Evolutionary conservation across 495 filamentous ascomycete species (phyloP), one percentile per base, ranked within the genome.

Genomic region (Penicillium macrosclerotiorum): DNA sequence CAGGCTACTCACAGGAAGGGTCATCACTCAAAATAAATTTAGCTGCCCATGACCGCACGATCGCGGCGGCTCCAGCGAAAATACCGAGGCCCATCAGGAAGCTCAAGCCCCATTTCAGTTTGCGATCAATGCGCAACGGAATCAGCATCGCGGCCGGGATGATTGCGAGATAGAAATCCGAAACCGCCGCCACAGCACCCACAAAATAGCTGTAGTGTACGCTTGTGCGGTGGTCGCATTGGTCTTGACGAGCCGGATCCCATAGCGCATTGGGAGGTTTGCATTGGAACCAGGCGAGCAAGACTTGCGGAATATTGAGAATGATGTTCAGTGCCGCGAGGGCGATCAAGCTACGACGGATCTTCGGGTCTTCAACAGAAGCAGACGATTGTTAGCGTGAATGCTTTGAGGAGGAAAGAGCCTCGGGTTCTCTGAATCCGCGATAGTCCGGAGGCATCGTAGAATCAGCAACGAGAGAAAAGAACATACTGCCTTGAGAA

Each of bases 31-130:
- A 31, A 18, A 60, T 60, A 17, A 47, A 57, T 23, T 46, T 60
- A 11, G 57, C 57, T 4, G 57, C 57, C 57, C 57, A 60, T 18
- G 57, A 57, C 22, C 57, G 50, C 12, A 60, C 50, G 14, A 60
- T 60, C 12, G 57, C 57, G 17, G 57, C 57, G 3, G 41, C 57
- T 8, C 57, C 57, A 9, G 57, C 57, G 22, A 60, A 57, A 8
- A 60, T 18, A 51, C 57, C 57, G 11, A 46, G 54, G 27, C 57
- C 57, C 57, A 60, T 60, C 20, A 60, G 50, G 50, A 60, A 60
- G 29, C 54, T 49, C 5, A 60, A 25, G 37, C 57, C 57, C 57
- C 53, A 60, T 49, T 60, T 60, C 9, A 60, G 24, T 32, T 57
- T 60, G 14, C 47, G 47, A 41, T 60, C 57, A 30, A 60, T 60